Evolutionary conservation across 768 basidiomycete genomes (phyloP).

Genomic region (Lactarius pseudohatsudake): DNA sequence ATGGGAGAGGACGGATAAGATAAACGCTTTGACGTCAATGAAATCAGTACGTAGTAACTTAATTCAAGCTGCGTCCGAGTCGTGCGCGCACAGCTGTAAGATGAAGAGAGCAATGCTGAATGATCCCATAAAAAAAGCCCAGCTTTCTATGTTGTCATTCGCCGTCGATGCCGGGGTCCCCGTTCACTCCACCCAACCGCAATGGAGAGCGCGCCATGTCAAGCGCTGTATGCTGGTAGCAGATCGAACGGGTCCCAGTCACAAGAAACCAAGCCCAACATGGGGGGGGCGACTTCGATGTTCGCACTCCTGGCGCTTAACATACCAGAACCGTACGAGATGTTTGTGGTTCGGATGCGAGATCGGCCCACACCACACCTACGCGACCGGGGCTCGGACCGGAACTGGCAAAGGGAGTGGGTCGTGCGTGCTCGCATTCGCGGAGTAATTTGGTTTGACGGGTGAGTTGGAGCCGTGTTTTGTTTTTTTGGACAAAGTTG

Average conservation of each 20-base stretch:
- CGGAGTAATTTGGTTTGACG: too few relatives aligned
- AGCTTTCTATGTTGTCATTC: neutral
- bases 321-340: neutral
- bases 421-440: too few relatives aligned
- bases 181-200: neutral
- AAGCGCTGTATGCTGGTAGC: constrained; percentile 23
- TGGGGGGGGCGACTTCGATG: neutral
- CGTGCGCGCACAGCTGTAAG: neutral
- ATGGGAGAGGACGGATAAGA: neutral
- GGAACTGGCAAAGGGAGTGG: too few relatives aligned
- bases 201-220: constrained; percentile 13
- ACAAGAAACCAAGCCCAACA: neutral
- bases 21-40: neutral
- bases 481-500: too few relatives aligned
- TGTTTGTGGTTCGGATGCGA: neutral
- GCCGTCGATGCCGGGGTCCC: neutral
- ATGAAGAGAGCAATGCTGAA: neutral
- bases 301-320: too few relatives aligned
- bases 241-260: constrained; percentile 13
- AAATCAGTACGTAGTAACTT: neutral
- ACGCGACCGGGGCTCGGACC: too few relatives aligned
- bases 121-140: neutral
- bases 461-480: too few relatives aligned
- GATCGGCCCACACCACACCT: neutral
- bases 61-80: neutral